Base-by-base conservation (phyloP, 805 yeast genomes). In the Yarrowia phangngaensis region DNA sequence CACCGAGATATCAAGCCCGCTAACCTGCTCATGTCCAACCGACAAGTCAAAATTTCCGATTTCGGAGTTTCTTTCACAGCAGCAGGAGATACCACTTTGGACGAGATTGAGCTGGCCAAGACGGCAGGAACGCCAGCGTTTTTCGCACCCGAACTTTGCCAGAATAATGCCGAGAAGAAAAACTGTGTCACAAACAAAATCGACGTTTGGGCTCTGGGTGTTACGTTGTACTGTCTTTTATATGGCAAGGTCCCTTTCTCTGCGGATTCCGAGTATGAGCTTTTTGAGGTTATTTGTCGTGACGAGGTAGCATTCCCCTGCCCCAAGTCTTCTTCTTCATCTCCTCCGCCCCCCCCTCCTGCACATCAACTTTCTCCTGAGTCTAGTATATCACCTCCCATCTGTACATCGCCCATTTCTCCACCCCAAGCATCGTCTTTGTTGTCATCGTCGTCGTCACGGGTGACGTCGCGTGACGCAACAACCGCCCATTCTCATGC, bases 171-270 rank as follows among this genome's bases (percentile, higher is more conserved):
- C 41, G 49, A 48, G 12, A 45, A 58, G 27, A 52, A 56, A 16
- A 57, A 80, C 4, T 76, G 72, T 48, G 82, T 90, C 31, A 82
- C 85, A 47, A 73, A 80, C 61, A 87, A 84, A 64, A 84, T 92
- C 50, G 98, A 92, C 66, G 83, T 90, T n/a, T 92, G 98, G 98
- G 95, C 98, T 0, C 65, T 88, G 15, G 98, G 98, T 8, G 88
- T 90, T 5, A 89, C 97, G 0, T 67, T 92, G 13, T 92, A 80
- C 64, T 89, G 97, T 62, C 67, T 92, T 28, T 61, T 90, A 11
- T 90, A 85, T 67, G 98, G 98, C 8, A 72, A 74, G 54, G 75
- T 92, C 33, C 98, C 98, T 2, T 92, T 90, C 63, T 78, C 81
- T 60, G 95, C 89, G 0, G 88, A 80, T 38, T 79, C 85, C 23